Base-by-base conservation (phyloP, 176 grass and related monocot genomes). In the Metroxylon sagu region DNA sequence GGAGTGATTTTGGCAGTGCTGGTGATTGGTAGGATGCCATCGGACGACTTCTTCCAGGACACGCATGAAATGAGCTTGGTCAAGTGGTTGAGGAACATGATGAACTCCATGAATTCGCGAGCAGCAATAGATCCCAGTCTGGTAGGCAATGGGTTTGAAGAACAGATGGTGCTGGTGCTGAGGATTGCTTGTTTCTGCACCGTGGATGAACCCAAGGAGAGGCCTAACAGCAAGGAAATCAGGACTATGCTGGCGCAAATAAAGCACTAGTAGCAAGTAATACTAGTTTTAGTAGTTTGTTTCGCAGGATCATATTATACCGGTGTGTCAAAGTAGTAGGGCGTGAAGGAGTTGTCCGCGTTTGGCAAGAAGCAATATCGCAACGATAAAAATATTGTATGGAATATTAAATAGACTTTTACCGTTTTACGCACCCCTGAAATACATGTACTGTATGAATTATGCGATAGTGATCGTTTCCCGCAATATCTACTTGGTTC, bases 31-130 rank as follows among this genome's bases (percentile, higher is more conserved):
- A 56, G 25, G 56, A n/a, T 60, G 54, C 68, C 55, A 23, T 59
- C 56, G 15, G 68, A 71, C 43, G 25, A 50, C 8, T 71, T 71
- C 56, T 71, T 71, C 31, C 68, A 68, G 52, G 65, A 68, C 15
- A 68, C 65, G 12, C 50, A 68, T 25, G 65, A 68, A 18, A 25
- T 68, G 21, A 68, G 65, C 65, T 18, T 68, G 52, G 65, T 68
- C 28, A 16, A 15, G 18, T 68, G 65, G 65, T 5, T 56, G 52
- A 25, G 65, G 18, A 68, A 68, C 28, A 5, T 68, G 52, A 30
- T 48, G 18, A 28, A 10, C 52, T 30, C 28, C 1, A 2, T 0
- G 2, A 21, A 68, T 10, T 27, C 27, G 51, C n/a, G 50, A 3
- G 52, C 27, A 18, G 65, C 65, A 5, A 56, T 68, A 27, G 65